Evolutionary conservation across 2,329 filamentous ascomycete species (phyloP), one percentile per base, ranked within the genome.

Genomic region (Colletotrichum sp.): DNA sequence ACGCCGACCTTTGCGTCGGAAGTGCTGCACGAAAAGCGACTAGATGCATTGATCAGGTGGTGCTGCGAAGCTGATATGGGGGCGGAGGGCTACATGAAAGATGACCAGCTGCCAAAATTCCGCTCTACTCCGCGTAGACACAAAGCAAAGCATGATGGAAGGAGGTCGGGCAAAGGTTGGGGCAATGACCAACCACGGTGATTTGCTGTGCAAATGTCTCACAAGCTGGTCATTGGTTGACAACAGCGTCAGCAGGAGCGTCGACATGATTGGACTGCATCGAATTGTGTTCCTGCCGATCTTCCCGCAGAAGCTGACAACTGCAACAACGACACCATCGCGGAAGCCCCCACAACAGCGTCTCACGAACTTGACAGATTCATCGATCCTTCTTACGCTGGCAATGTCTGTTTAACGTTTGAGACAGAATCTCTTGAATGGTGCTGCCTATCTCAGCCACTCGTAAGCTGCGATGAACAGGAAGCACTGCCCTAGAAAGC

Each of bases 1-100:
- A 3, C 43, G n/a, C 1, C 0, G 6, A 1, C n/a, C 1, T 8
- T 4, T 48, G n/a, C 3, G 1, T 22, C 1, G n/a, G n/a, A 12
- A 48, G 3, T 48, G 43, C n/a, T 48, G 12, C n/a, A 1, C 43
- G n/a, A n/a, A 4, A 7, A 0, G 18, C 0, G 3, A 48, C 0
- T n/a, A 18, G 3, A 48, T 48, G 3, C 1, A 48, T 13, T n/a
- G 3, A 4, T 48, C 18, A 22, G 43, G 43, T 3, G n/a, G 0
- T 48, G 10, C 10, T 48, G 13, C n/a, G n/a, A 22, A 48, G 43
- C 43, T 48, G 43, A 0, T 22, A 0, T 22, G n/a, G 43, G 43
- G 43, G 43, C 3, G n/a, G 10, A 22, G 10, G 43, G 43, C 43
- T 48, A 22, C 1, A 1, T 22, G 43, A 3, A 3, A 22, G 43